Evolutionary conservation across 2,329 filamentous ascomycete genomes (phyloP), one percentile per base, ranked within the genome.

Genomic region (Gnomoniopsis smithogilvyi): DNA sequence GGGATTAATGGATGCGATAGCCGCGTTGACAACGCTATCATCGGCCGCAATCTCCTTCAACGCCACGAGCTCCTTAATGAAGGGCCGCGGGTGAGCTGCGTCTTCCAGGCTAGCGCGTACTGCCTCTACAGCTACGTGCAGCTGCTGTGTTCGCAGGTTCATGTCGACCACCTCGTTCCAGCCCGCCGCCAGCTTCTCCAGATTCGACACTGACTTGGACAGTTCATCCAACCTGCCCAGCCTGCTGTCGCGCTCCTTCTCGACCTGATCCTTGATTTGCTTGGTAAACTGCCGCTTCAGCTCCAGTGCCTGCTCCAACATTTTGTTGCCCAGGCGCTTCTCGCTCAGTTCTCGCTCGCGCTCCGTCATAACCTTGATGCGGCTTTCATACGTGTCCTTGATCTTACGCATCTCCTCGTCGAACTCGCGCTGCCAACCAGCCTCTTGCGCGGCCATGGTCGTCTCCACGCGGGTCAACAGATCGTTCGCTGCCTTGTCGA

Each of bases 1-100:
- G 3, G 95, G 95, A 79, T 96, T 96, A 75, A 99, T 96, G 33
- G 92, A 96, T n/a, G 91, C 90, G 68, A 99, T 96, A 61, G 95
- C 95, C 3, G 94, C 94, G 67, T 92, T 88, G 61, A 99, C 92
- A 6, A 98, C 89, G 1, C 90, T 79, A 71, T 96, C 91, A 54
- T 92, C 89, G 33, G 84, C 82, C 3, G 92, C 91, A 66, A 96
- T 91, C 74, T 97, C 92, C 78, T 96, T 96, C 57, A 99, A 84
- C 3, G 95, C 95, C 21, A 96, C 91, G 15, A 99, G 86, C 78
- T 99, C 95, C 63, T 88, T 87, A 69, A 96, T 85, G 73, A 99
- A 99, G 3, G 95, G 95, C 46, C 86, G 84, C 21, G 94, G 90
- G 67, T 87, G 82, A 47, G 86, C 79, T 14, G 88, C 82, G 64